Conservation (phyloP, 768 basidiomycete species). For the Tricholoma sp. region DNA sequence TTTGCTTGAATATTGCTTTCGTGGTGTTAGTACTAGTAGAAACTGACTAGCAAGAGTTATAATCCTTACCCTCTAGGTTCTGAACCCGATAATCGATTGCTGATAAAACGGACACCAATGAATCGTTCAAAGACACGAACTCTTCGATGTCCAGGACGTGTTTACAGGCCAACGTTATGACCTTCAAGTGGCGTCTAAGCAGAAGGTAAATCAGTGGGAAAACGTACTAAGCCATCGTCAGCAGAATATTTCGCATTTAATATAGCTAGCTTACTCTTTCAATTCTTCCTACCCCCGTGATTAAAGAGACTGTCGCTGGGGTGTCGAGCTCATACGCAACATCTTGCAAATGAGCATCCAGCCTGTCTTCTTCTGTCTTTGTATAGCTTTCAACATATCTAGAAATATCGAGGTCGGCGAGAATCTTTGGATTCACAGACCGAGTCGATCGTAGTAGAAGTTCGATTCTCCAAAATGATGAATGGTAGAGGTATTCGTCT, state of each 20-base stretch:
- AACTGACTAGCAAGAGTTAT: not conserved
- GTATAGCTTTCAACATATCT: constrained; percentile 24
- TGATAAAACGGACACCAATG: constrained; percentile 25
- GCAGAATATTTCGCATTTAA: not conserved
- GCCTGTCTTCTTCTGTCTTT: constrained; percentile 24
- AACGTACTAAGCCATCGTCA: constrained; percentile 22
- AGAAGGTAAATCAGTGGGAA: constrained; percentile 32
- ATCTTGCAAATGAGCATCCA: constrained; percentile 22
- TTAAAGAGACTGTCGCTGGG: constrained; percentile 26
- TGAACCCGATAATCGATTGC: constrained; percentile 28
- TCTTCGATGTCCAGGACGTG: constrained; percentile 31
- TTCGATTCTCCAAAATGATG: constrained; percentile 30
- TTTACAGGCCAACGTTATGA: constrained; percentile 28
- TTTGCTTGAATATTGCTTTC: constrained; percentile 32
- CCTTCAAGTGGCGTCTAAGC: constrained; percentile 27
- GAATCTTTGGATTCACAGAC: constrained; percentile 22
- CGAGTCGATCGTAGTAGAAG: constrained; percentile 28
- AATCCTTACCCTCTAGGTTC: constrained; percentile 26
- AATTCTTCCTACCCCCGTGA: constrained; percentile 31
- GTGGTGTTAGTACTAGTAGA: not conserved
- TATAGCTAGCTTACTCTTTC: constrained; percentile 23
- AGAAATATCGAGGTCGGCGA: constrained; percentile 23
- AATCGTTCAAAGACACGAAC: constrained; percentile 23
- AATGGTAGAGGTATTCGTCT: constrained; percentile 30
- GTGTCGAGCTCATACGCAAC: constrained; percentile 32